Evolutionary conservation across 73 alveolate species (phyloP), one percentile per base, ranked within the genome.

Genomic region (Stentor roeselii): DNA sequence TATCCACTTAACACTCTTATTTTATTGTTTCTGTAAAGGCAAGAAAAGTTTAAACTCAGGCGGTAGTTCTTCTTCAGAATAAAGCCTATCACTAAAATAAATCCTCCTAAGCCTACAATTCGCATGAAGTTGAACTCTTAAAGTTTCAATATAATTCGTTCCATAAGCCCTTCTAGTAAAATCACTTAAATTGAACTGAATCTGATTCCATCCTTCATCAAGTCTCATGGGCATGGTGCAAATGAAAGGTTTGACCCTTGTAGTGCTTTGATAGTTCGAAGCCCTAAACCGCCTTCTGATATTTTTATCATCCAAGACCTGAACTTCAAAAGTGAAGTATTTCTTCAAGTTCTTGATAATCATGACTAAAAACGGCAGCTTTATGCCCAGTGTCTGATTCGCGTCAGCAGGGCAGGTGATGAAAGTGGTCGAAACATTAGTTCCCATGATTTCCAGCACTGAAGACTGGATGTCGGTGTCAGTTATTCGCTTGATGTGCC

Each of bases 241-340:
- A n/a, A n/a, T n/a, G n/a, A n/a, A n/a, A n/a, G n/a, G n/a, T n/a
- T n/a, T n/a, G n/a, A n/a, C n/a, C n/a, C n/a, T n/a, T n/a, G n/a
- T n/a, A n/a, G n/a, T n/a, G n/a, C n/a, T n/a, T n/a, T 94, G 95
- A 85, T 95, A 96, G 92, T 96, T 96, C 2, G 99, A 95, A n/a
- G 99, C 99, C 88, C 99, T 86, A 91, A 96, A 96, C 76, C 99
- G 89, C 86, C 99, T 91, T 83, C 98, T 96, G 41, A 96, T 98
- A 83, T 95, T 95, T 89, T 96, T 96, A 89, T 96, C 99, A 86
- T 96, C 99, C 84, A 95, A 89, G 36, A 96, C 99, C 86, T 95
- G 95, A 50, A 96, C 99, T 90, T 96, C 99, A 86, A 96, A 96
- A 6, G 99, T 96, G 94, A 95, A 96, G 84, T 96, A 96, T 92